Evolutionary conservation across 257 asterid species (phyloP), one percentile per base, ranked within the genome.

Genomic region (Datura wrightii): DNA sequence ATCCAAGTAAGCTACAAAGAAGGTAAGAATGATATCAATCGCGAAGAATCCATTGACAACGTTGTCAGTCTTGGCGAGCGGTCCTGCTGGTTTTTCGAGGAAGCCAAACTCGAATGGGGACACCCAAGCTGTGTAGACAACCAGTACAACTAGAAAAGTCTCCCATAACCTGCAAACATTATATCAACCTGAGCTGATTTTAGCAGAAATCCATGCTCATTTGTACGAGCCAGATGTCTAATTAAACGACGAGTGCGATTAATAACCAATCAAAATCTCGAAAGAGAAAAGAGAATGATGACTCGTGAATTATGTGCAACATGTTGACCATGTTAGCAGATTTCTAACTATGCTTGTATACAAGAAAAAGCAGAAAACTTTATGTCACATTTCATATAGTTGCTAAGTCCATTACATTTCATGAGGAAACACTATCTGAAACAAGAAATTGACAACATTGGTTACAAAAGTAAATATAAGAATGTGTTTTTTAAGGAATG

Each of bases 21-120:
- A 95, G 37, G 99, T 92, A 65, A 95, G 94, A 85, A 94, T 53
- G 80, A 95, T 94, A 85, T 96, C 99, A 42, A 94, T 88, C 53
- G 93, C 92, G 71, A 96, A 96, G 88, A 90, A 86, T 50, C 93
- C 94, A 63, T 96, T 96, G 90, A 94, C 98, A 70, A 96, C 87
- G 82, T 96, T 96, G 84, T 96, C 99, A 13, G 86, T 69, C 54
- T 90, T 80, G 58, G 97, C 83, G 10, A 94, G 92, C 8, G 91
- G 86, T 37, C 82, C 84, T 2, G 62, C 67, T 34, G 96, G 98
- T 83, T 80, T 89, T 50, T 88, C 87, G 46, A 94, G 88, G 83
- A 96, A 96, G 8, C 97, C 99, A 9, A 96, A 91, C 86, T 96
- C 98, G 62, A 93, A 96, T 6, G 98, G 99, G 83, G 97, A 96